Percentiles rank a stretch among this genome's conserved stretches.
phyloP scores from a whole-genome alignment of 306 rosid genomes.

The Prinsepia uniflora region DNA sequence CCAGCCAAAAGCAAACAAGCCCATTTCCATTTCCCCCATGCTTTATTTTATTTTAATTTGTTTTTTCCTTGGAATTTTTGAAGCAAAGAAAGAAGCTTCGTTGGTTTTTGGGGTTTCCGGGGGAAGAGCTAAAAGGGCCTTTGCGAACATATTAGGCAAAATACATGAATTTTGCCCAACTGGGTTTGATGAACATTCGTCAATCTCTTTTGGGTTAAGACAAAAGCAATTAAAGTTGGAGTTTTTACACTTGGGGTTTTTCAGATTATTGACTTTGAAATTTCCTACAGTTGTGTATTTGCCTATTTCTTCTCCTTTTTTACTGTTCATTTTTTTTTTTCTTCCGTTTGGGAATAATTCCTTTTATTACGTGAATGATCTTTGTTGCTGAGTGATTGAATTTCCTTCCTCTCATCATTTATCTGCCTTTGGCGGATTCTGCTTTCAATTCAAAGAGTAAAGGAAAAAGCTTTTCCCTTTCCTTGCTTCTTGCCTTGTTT shows the following conservation, averaged over 20 bases:
- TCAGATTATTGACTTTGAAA: slow-evolving; percentile 55
- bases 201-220: slow-evolving; percentile 40
- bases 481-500: not conserved
- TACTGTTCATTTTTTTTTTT: too few species aligned
- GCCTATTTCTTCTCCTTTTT: too few species aligned
- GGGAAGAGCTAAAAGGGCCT: slow-evolving; percentile 18
- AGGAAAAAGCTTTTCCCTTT: slow-evolving; percentile 19
- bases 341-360: not conserved
- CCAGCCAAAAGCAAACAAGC: slow-evolving; percentile 7
- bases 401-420: slow-evolving; percentile 21
- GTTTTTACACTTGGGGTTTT: slow-evolving; percentile 7
- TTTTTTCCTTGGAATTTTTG: not conserved
- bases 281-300: slow-evolving; percentile 34
- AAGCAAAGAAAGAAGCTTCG: too few species aligned
- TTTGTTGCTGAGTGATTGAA: not conserved
- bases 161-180: slow-evolving; percentile 21
- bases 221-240: not conserved
- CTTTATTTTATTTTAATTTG: not conserved
- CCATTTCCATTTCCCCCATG: not conserved
- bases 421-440: slow-evolving; percentile 33
- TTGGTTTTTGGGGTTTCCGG: not conserved
- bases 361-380: slow-evolving; percentile 32
- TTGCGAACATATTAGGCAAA: not conserved
- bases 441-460: slow-evolving; percentile 26
- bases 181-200: slow-evolving; percentile 45